Base-by-base conservation (phyloP, 1,139 yeast species). In the Hansenula lynferdii region DNA sequence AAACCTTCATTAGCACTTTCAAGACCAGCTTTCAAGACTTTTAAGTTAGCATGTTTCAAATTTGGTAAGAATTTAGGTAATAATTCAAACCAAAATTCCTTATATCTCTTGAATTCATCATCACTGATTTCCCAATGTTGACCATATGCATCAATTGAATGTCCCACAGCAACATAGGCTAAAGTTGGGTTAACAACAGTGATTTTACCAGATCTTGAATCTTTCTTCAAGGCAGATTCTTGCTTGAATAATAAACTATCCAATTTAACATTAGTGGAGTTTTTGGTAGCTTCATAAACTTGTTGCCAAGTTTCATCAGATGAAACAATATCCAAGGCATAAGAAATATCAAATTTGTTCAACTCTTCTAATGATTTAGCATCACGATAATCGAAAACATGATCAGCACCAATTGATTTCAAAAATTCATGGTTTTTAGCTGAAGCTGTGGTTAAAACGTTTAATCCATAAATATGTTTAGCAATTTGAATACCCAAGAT, bases 281-380 rank as follows among this genome's bases (percentile, higher is more conserved):
- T 58, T 11, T 70, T 60, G 11, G 80, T 63, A 19, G 74, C 63
- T 39, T 67, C 67, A 54, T 77, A 71, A 11, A 60, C 48, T n/a
- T 53, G 47, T 43, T 70, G 71, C 48, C 62, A 65, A 14, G 81
- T 69, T 12, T 54, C 58, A 1, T 40, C 38, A 10, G 35, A 43
- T 10, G 84, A 62, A 34, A 81, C 71, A 24, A 82, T 67, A 56
- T 84, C 90, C 12, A 71, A 64, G 5, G 69, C 85, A 48, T 74
- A 78, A 19, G 57, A 61, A 33, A 80, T 61, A 8, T 60, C 56
- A 22, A 68, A 73, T 3, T 61, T 57, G 8, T 69, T 68, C 12
- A 54, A 53, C 21, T 56, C 46, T 44, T 61, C 67, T 44, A 82
- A 72, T 49, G 76, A 68, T 14, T 65, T 70, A 0, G 58, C 43